These are phyloP conservation scores for Candida lessepsii DNA, from an alignment of 805 yeast genomes.

Conservation along the genomic window DNA sequence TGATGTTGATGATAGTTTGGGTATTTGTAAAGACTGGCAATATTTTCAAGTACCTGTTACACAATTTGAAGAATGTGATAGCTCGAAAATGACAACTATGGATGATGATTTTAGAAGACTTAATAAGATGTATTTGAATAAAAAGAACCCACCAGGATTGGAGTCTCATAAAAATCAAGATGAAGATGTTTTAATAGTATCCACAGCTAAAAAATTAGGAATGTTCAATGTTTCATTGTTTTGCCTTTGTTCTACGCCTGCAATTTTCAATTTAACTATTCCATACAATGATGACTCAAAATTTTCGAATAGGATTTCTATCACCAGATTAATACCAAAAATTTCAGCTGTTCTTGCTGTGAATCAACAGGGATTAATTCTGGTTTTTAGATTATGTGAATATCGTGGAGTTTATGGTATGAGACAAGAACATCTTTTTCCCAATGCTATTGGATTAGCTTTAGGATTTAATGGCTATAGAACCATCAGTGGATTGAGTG, in stretches of 20 bases:
- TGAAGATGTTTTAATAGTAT: slow-evolving; percentile 27
- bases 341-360: slow-evolving; percentile 35
- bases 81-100: slow-evolving; percentile 21
- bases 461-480: slow-evolving; percentile 29
- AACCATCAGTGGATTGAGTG: slow-evolving; percentile 33
- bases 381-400: slow-evolving; percentile 36
- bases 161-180: slow-evolving; percentile 4
- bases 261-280: slow-evolving; percentile 36
- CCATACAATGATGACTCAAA: slow-evolving; percentile 37
- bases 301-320: slow-evolving; percentile 35
- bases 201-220: slow-evolving; percentile 46
- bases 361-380: slow-evolving; percentile 37
- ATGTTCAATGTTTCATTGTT: slow-evolving; percentile 46
- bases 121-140: slow-evolving; percentile 19
- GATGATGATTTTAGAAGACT: slow-evolving; percentile 38
- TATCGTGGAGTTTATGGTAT: slow-evolving; percentile 38
- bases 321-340: slow-evolving; percentile 34
- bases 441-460: slow-evolving; percentile 30
- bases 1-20: slow-evolving; percentile 22
- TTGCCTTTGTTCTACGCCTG: slow-evolving; percentile 47
- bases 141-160: not conserved
- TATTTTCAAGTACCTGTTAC: slow-evolving; percentile 27
- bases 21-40: slow-evolving; percentile 34
- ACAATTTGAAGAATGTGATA: slow-evolving; percentile 13
- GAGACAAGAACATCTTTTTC: slow-evolving; percentile 44